Evolutionary conservation across 352 stramenopile species (phyloP).

Genomic region (Nothophytophthora sp.): DNA sequence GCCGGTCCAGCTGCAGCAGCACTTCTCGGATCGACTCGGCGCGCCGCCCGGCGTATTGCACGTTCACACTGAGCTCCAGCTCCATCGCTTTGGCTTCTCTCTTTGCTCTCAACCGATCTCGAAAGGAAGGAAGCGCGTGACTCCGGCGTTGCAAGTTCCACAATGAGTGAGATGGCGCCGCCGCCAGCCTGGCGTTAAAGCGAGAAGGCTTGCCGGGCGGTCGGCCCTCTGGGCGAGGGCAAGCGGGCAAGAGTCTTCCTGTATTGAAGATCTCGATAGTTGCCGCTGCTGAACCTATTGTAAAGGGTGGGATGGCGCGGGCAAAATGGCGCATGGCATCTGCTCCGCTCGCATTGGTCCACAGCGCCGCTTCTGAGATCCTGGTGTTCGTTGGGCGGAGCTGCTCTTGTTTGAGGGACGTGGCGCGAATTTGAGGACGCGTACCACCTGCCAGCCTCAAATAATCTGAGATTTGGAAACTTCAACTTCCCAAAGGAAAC

Average conservation of each 20-base stretch:
- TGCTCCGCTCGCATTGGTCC: too few species aligned
- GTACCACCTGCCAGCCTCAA: not conserved
- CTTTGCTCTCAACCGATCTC: too few species aligned
- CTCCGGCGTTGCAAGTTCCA: conserved; percentile 2
- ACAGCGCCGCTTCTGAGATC: conserved; percentile 22
- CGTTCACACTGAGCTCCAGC: conserved; percentile 18
- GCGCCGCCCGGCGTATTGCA: conserved; percentile 2
- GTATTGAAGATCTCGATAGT: conserved; percentile 14
- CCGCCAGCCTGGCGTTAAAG: not conserved
- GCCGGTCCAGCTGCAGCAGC: conserved; percentile 18
- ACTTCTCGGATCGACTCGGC: conserved; percentile 11
- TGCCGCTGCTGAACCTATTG: conserved; percentile 7
- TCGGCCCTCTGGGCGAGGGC: too few species aligned
- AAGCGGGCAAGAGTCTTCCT: too few species aligned
- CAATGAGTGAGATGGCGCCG: conserved; percentile 9
- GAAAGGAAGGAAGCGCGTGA: too few species aligned
- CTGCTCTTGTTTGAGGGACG: not conserved
- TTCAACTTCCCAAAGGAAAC: not conserved
- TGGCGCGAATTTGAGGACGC: not conserved
- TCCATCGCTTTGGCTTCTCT: too few species aligned
- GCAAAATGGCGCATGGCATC: conserved; percentile 22
- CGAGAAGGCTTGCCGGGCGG: not conserved
- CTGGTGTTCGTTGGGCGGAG: conserved; percentile 11
- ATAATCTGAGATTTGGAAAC: too few species aligned
- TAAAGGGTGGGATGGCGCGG: conserved; percentile 20